phyloP scores from a whole-genome alignment of 2,329 filamentous ascomycete genomes.

The Dryadomyces sulphureus region DNA sequence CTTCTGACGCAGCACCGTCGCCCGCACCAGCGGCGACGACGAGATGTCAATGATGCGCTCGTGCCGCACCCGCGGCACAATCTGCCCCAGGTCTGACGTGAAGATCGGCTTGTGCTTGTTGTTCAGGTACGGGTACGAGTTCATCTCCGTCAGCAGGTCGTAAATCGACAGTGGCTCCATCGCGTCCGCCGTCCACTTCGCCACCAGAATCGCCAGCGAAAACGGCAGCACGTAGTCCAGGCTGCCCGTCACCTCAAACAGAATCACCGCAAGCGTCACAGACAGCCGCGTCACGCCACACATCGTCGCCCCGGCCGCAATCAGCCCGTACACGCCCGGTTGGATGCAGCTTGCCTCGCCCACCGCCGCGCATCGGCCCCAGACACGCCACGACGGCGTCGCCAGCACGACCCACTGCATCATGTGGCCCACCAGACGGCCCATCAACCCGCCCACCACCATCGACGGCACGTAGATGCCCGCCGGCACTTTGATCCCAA shows the following conservation, averaged over 20 bases:
- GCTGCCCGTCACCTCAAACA: slow-evolving; percentile 91
- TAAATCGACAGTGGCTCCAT: slow-evolving; percentile 92
- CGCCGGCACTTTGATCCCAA: slow-evolving; percentile 90
- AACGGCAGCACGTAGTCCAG: slow-evolving; percentile 92
- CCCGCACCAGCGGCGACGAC: slow-evolving; percentile 63
- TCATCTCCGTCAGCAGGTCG: slow-evolving; percentile 90
- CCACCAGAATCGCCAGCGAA: slow-evolving; percentile 76
- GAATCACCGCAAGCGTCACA: slow-evolving; percentile 83
- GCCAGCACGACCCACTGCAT: slow-evolving; percentile 69
- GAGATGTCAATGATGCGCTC: slow-evolving; percentile 83
- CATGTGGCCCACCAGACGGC: slow-evolving; percentile 71
- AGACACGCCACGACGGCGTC: slow-evolving; percentile 58
- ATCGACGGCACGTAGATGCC: slow-evolving; percentile 98
- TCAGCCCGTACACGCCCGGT: slow-evolving; percentile 90
- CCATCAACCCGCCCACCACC: slow-evolving; percentile 90
- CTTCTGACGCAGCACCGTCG: slow-evolving; percentile 61
- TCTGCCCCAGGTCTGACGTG: slow-evolving; percentile 75
- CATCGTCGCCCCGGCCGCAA: slow-evolving; percentile 94
- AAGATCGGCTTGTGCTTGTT: slow-evolving; percentile 90
- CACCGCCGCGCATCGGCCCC: slow-evolving; percentile 55
- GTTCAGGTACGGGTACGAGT: slow-evolving; percentile 93
- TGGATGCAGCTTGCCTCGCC: slow-evolving; percentile 75
- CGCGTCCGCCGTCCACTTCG: slow-evolving; percentile 97
- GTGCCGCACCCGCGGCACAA: slow-evolving; percentile 59
- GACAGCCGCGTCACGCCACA: slow-evolving; percentile 90